These are phyloP conservation scores for Cladophialophora exuberans DNA, from an alignment of 2,329 filamentous ascomycete species.

Conservation along the genomic window DNA sequence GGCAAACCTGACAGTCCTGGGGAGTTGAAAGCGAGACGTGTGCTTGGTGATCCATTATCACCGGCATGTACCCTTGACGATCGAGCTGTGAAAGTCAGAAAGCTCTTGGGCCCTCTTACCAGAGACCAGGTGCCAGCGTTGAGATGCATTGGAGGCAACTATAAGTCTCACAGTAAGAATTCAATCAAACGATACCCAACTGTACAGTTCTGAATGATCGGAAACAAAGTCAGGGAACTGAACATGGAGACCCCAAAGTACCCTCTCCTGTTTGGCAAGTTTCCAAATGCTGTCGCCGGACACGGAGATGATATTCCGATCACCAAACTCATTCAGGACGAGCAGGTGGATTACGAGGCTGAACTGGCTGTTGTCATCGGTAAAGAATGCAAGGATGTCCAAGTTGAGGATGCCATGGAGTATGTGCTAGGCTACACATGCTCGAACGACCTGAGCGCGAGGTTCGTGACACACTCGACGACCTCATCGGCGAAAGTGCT, in stretches of 20 bases:
- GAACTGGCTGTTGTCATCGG: constrained; percentile 42
- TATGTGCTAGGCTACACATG: constrained; percentile 57
- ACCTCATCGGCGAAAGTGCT: background rate
- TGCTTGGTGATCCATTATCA: constrained; percentile 2
- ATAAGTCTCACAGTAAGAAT: constrained; percentile 3
- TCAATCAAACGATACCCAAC: background rate
- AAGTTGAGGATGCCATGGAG: constrained; percentile 44
- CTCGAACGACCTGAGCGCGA: background rate
- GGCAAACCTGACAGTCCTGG: background rate
- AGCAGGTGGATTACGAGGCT: background rate
- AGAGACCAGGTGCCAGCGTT: background rate
- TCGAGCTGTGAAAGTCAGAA: background rate
- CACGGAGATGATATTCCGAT: constrained; percentile 9
- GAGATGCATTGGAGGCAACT: constrained; percentile 11
- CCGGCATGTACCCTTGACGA: constrained; percentile 1
- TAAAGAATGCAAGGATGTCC: constrained; percentile 40
- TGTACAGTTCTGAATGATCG: background rate
- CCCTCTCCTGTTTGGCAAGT: constrained; percentile 1
- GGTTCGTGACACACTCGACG: no score
- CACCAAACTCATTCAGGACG: constrained; percentile 10
- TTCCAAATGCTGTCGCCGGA: background rate
- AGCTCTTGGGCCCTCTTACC: constrained; percentile 8
- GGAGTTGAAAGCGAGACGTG: background rate
- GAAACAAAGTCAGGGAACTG: background rate
- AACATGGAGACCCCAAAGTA: background rate